Evolutionary conservation across 2,329 filamentous ascomycete genomes (phyloP).

Genomic region (Chalara sp.): DNA sequence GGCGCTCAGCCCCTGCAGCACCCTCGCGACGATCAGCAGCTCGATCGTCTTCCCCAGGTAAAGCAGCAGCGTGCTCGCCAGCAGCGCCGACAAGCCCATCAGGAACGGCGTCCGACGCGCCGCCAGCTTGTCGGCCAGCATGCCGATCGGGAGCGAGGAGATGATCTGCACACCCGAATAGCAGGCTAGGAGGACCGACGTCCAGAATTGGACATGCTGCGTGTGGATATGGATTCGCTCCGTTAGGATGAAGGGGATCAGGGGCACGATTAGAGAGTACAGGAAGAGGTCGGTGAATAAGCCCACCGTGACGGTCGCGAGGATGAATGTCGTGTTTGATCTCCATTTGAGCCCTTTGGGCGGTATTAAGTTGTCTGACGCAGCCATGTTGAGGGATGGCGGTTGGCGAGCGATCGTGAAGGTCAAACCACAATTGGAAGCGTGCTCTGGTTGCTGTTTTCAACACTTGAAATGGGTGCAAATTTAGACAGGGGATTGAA

Average conservation of each 20-base stretch:
- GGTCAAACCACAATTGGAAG: too few relatives aligned
- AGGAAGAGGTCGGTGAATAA: conserved; percentile 53
- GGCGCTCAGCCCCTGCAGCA: conserved; percentile 63
- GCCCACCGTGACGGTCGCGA: not conserved
- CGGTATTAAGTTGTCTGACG: too few relatives aligned
- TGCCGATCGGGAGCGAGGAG: conserved; percentile 43
- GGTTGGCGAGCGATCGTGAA: too few relatives aligned
- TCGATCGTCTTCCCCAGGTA: conserved; percentile 56
- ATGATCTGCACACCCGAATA: conserved; percentile 48
- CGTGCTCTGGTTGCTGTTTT: too few relatives aligned
- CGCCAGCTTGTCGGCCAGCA: conserved; percentile 45
- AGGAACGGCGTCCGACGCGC: conserved; percentile 53
- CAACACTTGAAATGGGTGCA: too few relatives aligned
- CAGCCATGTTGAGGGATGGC: too few relatives aligned
- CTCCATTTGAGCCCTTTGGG: not conserved
- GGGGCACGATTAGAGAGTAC: conserved; percentile 51
- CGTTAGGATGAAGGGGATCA: conserved; percentile 49
- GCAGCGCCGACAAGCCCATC: conserved; percentile 47
- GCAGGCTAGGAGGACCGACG: conserved; percentile 45
- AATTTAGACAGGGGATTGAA: too few relatives aligned
- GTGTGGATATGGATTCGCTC: conserved; percentile 42
- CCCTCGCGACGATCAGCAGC: conserved; percentile 53
- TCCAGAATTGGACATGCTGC: conserved; percentile 42
- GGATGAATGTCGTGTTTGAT: not conserved
- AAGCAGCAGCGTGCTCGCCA: conserved; percentile 57